Conservation (phyloP, 495 filamentous ascomycete species). For the Penicillium soppii region DNA sequence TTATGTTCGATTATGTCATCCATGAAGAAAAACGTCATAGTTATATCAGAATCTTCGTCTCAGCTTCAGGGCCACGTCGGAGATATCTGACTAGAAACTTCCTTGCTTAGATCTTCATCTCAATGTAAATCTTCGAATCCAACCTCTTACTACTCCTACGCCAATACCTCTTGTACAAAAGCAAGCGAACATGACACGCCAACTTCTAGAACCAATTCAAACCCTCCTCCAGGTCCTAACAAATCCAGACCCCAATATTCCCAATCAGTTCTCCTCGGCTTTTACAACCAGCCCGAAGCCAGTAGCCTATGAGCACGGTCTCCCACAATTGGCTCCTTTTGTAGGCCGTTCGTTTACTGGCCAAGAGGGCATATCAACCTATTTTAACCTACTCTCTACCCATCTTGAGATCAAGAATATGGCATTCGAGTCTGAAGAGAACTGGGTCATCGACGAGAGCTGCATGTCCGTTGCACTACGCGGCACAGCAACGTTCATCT, state of each 20-base stretch:
- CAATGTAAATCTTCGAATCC: not conserved
- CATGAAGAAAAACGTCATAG: no score
- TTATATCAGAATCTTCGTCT: no score
- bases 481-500: conserved; percentile 51
- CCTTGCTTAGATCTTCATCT: no score
- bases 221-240: conserved; percentile 51
- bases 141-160: not conserved
- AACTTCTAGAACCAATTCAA: conserved; percentile 37
- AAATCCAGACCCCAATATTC: conserved; percentile 19
- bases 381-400: conserved; percentile 46
- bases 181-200: conserved; percentile 21
- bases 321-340: conserved; percentile 60
- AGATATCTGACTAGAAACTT: no score
- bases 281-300: conserved; percentile 48
- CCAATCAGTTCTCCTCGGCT: conserved; percentile 39
- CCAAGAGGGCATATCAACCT: conserved; percentile 41
- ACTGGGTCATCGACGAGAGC: conserved; percentile 52
- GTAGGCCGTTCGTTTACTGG: conserved; percentile 56
- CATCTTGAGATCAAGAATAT: conserved; percentile 47
- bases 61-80: no score
- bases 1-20: no score
- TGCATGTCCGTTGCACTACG: conserved; percentile 45
- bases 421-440: conserved; percentile 43
- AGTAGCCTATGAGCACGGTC: conserved; percentile 56
- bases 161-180: not conserved